phyloP scores from a whole-genome alignment of 2,329 filamentous ascomycete species.

The Cytospora piceicola region DNA sequence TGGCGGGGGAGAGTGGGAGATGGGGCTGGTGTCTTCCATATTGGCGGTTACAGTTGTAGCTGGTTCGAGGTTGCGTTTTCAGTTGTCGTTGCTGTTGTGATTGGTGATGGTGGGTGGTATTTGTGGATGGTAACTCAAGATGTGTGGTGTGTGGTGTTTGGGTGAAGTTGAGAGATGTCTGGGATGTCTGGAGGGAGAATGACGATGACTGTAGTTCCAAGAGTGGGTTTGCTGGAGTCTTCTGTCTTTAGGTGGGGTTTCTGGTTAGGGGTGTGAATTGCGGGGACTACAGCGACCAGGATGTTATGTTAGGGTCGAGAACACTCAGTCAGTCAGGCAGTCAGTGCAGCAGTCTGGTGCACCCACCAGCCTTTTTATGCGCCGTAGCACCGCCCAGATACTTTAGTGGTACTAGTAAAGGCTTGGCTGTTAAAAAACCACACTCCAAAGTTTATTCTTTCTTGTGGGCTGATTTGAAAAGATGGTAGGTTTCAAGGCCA shows the following conservation, averaged over 20 bases:
- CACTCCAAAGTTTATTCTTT: neutral
- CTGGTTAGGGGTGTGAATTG: neutral
- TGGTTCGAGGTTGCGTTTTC: neutral
- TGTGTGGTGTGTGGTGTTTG: constrained; percentile 3
- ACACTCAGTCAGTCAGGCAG: too few species aligned
- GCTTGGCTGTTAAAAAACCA: neutral
- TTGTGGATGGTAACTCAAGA: neutral
- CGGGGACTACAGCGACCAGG: neutral
- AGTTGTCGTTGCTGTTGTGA: neutral
- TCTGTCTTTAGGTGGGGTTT: neutral
- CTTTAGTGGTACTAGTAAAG: neutral
- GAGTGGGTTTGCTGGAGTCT: neutral
- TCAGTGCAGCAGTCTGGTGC: neutral
- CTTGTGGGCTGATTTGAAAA: neutral
- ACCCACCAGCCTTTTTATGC: neutral
- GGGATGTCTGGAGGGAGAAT: neutral
- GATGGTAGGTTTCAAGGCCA: neutral
- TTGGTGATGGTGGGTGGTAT: neutral
- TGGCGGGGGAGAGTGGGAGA: constrained; percentile 48
- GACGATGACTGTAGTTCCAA: neutral
- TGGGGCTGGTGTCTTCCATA: constrained; percentile 42
- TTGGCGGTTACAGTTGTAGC: constrained; percentile 42
- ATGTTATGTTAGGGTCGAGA: neutral
- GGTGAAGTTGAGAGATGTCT: neutral
- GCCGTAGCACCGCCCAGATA: neutral